phyloP scores from a whole-genome alignment of 345 rosid genomes.

The Tarenaya hassleriana region DNA sequence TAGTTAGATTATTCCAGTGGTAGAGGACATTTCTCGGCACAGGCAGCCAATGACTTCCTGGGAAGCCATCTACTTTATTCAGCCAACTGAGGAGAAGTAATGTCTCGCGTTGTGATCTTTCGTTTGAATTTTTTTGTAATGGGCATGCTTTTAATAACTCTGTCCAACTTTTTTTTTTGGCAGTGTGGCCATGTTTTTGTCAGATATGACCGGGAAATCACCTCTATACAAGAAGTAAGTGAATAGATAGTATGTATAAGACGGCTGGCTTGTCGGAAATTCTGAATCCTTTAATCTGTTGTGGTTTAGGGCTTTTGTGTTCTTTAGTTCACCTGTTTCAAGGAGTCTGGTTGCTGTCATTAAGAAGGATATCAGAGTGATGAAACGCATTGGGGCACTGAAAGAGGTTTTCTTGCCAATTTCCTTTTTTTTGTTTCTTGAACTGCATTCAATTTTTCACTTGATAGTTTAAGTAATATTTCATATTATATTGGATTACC shows the following conservation, averaged over 20 bases:
- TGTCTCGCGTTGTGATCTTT: not conserved
- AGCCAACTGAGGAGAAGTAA: slow-evolving; percentile 85
- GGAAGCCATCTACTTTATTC: slow-evolving; percentile 92
- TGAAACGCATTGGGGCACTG: slow-evolving; percentile 81
- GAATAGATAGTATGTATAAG: not conserved
- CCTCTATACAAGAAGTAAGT: slow-evolving; percentile 91
- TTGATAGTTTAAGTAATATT: not conserved
- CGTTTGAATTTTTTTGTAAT: slow-evolving; percentile 7
- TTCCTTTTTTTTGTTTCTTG: slow-evolving; percentile 6
- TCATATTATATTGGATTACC: not conserved
- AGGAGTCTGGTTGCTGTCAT: slow-evolving; percentile 66
- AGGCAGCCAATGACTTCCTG: slow-evolving; percentile 87
- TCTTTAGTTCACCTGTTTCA: slow-evolving; percentile 89
- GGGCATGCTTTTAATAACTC: not conserved
- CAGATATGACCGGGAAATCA: slow-evolving; percentile 89
- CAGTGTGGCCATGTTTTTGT: slow-evolving; percentile 72
- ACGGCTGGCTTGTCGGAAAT: not conserved
- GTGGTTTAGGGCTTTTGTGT: slow-evolving; percentile 77
- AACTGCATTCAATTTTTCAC: slow-evolving; percentile 9
- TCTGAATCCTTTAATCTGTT: not conserved
- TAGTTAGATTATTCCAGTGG: slow-evolving; percentile 49
- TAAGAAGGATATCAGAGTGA: slow-evolving; percentile 63
- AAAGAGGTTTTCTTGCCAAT: slow-evolving; percentile 55
- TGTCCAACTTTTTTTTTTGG: slow-evolving; percentile 22
- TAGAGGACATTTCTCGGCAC: slow-evolving; percentile 71